phyloP scores from a whole-genome alignment of 2,329 filamentous ascomycete genomes.

The Arthrobotrys conoides region DNA sequence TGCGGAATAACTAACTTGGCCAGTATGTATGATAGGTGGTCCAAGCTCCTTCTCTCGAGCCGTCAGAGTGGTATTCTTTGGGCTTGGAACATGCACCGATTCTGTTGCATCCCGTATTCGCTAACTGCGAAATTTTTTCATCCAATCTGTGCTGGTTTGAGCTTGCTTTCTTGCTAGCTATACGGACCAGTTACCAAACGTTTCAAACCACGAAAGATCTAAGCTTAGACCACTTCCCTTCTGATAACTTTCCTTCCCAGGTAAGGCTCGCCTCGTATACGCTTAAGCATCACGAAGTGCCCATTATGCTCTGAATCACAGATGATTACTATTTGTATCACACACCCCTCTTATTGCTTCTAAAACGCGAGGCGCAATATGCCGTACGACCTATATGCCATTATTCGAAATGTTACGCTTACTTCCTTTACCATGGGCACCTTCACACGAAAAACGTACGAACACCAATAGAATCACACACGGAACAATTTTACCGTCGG shows the following conservation, averaged over 20 bases:
- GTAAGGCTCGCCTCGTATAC: constrained; percentile 33
- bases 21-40: constrained; percentile 15
- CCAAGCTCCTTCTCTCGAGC: constrained; percentile 41
- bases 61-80: constrained; percentile 1
- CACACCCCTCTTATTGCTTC: not conserved
- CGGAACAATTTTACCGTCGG: constrained; percentile 61
- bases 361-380: constrained; percentile 33
- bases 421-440: not conserved
- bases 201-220: not conserved
- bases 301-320: constrained; percentile 17
- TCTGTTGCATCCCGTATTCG: constrained; percentile 53
- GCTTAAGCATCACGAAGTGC: constrained; percentile 25
- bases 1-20: constrained; percentile 5
- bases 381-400: constrained; percentile 16
- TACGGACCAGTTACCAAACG: constrained; percentile 17
- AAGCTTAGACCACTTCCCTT: constrained; percentile 35
- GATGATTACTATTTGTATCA: constrained; percentile 32
- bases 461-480: constrained; percentile 30
- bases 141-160: constrained; percentile 21
- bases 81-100: constrained; percentile 12
- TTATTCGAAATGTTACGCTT: not conserved
- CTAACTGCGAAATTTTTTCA: constrained; percentile 32
- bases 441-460: constrained; percentile 5
- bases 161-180: constrained; percentile 39
- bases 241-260: constrained; percentile 18